These are phyloP conservation scores for Geotrichum phurueaensis DNA, from an alignment of 1,139 yeast genomes.

Conservation along the genomic window DNA sequence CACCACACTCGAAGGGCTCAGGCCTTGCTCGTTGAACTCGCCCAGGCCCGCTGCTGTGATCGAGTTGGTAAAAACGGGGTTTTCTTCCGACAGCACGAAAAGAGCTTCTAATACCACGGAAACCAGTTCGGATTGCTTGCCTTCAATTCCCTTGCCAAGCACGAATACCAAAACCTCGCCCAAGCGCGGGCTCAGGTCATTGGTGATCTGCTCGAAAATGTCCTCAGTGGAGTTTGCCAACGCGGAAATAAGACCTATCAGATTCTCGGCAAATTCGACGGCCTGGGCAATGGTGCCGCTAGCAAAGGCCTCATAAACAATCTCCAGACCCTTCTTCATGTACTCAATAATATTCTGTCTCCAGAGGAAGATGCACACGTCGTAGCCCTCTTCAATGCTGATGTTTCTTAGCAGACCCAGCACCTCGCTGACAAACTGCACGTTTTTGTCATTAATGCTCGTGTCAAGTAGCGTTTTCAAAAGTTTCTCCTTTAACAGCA, in stretches of 20 bases:
- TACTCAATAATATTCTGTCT: constrained; percentile 69
- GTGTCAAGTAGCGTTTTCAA: constrained; percentile 59
- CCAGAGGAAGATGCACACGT: constrained; percentile 67
- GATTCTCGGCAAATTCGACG: constrained; percentile 66
- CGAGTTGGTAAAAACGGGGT: constrained; percentile 20
- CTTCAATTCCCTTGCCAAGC: constrained; percentile 5
- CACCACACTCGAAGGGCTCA: constrained; percentile 13
- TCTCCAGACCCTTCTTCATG: constrained; percentile 47
- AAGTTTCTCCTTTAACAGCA: constrained; percentile 64
- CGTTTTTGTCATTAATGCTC: constrained; percentile 58
- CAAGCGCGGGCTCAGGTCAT: constrained; percentile 37
- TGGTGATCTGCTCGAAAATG: constrained; percentile 45
- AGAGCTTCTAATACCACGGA: constrained; percentile 23
- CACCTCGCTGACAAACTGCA: constrained; percentile 72
- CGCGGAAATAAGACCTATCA: constrained; percentile 62
- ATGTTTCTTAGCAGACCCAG: constrained; percentile 76
- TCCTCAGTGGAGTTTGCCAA: constrained; percentile 61
- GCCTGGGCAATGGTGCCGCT: constrained; percentile 11
- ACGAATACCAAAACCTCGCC: constrained; percentile 22
- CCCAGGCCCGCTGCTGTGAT: neutral
- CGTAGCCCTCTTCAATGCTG: constrained; percentile 85
- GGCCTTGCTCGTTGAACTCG: neutral
- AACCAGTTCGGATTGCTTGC: constrained; percentile 15
- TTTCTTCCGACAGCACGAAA: constrained; percentile 27
- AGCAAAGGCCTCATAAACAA: constrained; percentile 36